phyloP scores from a whole-genome alignment of 495 filamentous ascomycete species.

The Achaetomiella virescens region DNA sequence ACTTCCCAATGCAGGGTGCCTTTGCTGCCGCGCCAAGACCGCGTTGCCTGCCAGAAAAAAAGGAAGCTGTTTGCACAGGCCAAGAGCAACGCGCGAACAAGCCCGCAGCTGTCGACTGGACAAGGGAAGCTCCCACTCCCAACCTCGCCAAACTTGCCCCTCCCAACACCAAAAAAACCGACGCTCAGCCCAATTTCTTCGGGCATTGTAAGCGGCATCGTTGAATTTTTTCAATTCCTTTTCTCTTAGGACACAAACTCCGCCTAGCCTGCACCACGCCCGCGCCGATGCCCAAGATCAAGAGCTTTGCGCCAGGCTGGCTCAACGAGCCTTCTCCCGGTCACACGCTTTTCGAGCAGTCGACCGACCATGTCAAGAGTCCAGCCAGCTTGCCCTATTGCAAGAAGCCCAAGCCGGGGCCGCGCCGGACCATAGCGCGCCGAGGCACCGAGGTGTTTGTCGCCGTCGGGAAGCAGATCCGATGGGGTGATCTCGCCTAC shows the following conservation, averaged over 20 bases:
- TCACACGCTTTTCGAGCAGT: slow-evolving; percentile 59
- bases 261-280: not conserved
- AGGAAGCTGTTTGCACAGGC: too few relatives aligned
- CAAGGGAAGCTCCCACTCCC: not conserved
- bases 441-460: slow-evolving; percentile 77
- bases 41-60: slow-evolving; percentile 12
- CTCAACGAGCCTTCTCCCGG: slow-evolving; percentile 68
- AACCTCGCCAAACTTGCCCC: slow-evolving; percentile 6
- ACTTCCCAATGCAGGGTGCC: not conserved
- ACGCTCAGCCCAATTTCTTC: not conserved
- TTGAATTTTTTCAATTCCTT: too few relatives aligned
- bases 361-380: slow-evolving; percentile 23
- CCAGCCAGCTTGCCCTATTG: slow-evolving; percentile 25
- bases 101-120: not conserved
- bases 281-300: slow-evolving; percentile 65
- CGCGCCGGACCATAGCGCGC: slow-evolving; percentile 62
- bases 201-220: not conserved
- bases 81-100: too few relatives aligned
- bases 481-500: slow-evolving; percentile 72
- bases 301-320: slow-evolving; percentile 78
- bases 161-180: not conserved
- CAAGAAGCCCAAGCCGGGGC: slow-evolving; percentile 43
- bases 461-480: slow-evolving; percentile 75
- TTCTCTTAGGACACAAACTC: not conserved
- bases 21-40: not conserved